Evolutionary conservation across 176 grass and related monocot genomes (phyloP), one percentile per base, ranked within the genome.

Genomic region (Raddia guianensis): DNA sequence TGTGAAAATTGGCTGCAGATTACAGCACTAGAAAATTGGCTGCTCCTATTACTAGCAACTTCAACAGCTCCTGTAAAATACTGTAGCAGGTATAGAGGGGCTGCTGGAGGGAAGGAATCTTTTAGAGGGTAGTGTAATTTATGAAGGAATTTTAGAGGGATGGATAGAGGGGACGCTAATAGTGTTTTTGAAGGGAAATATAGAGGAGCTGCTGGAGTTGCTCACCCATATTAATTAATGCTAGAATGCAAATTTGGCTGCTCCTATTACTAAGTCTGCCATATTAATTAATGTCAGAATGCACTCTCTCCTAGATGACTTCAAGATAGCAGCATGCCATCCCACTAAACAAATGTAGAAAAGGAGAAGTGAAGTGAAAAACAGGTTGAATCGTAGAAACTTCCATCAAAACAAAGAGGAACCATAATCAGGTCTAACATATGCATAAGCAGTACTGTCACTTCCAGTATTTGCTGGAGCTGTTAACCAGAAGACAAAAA

Each of bases 181-280:
- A n/a, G n/a, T n/a, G n/a, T n/a, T n/a, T n/a, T n/a, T n/a, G n/a
- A n/a, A n/a, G n/a, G n/a, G n/a, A n/a, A n/a, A n/a, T n/a, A n/a
- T n/a, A n/a, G n/a, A n/a, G n/a, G n/a, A n/a, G n/a, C n/a, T n/a
- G n/a, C n/a, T n/a, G n/a, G n/a, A n/a, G n/a, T n/a, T n/a, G n/a
- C n/a, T n/a, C 54, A 53, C 11, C 43, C 65, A 35, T 37, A 82
- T 47, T 68, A 69, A 43, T 51, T 61, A 7, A 76, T 61, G 73
- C n/a, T n/a, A n/a, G n/a, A n/a, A n/a, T n/a, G n/a, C n/a, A n/a
- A 76, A 61, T 11, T 69, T 54, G 69, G 40, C 64, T 85, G 50
- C 10, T 8, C 20, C 42, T 13, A 45, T 34, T 14, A 68, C 20
- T 60, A 61, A 44, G 70, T 46, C 52, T 7, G 20, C 43, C 64